A percentile compares a stretch with the other conserved stretches of the same genome.
Evolutionary conservation across 2,329 filamentous ascomycete species (phyloP).

Genomic region (Diaporthe ampelina): DNA sequence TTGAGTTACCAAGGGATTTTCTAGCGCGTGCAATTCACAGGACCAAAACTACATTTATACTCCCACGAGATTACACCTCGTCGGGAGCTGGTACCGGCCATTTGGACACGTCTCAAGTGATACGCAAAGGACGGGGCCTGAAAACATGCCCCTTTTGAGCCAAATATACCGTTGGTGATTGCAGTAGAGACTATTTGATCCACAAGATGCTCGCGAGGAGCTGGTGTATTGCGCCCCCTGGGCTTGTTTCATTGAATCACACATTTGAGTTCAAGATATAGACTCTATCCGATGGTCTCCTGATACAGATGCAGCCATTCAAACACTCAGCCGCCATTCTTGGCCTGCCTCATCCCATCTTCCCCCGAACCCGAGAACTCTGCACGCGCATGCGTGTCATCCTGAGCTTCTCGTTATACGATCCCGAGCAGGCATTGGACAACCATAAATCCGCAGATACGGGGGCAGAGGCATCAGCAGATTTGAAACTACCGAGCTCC

Average conservation of each 20-base stretch:
- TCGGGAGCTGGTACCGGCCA: not conserved
- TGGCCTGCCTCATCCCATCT: slow-evolving; percentile 9
- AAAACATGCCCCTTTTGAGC: not conserved
- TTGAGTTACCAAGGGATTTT: not conserved
- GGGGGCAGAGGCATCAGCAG: not conserved
- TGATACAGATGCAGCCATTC: not conserved
- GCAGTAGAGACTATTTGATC: not conserved
- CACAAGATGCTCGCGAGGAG: not conserved
- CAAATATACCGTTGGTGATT: not conserved
- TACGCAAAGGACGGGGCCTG: not conserved
- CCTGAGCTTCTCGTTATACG: not conserved
- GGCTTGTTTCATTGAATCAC: not conserved
- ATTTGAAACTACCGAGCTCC: slow-evolving; percentile 9
- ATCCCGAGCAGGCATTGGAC: not conserved
- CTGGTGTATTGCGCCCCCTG: not conserved
- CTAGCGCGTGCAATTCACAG: too few species aligned
- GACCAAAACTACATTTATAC: too few species aligned
- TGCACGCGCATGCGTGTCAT: not conserved
- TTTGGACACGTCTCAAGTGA: not conserved
- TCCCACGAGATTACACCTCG: too few species aligned
- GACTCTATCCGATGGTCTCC: not conserved
- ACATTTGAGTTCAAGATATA: not conserved
- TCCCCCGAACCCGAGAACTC: not conserved
- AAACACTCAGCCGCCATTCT: not conserved
- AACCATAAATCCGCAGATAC: not conserved